Base-by-base conservation (phyloP, 768 basidiomycete genomes). In the Naganishia onofrii region DNA sequence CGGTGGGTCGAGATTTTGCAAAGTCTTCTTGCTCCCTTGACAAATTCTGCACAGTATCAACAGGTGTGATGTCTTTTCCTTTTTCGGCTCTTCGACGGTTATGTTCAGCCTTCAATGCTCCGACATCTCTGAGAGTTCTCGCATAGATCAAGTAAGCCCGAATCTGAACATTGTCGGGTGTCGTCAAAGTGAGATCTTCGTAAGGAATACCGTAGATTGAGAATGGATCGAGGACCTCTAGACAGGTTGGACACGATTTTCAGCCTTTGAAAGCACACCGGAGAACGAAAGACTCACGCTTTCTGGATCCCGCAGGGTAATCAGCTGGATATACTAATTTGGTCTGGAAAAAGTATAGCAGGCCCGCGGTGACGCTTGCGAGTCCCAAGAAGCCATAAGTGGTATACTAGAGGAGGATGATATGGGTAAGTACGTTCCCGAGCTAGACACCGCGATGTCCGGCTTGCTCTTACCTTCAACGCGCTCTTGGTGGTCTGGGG, bases 291-390 rank as follows among this genome's bases (percentile, higher is more conserved):
- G n/a, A 75, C 83, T 70, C 69, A 91, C 92, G 86, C 75, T 84
- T 88, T 57, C 93, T 84, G 29, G 92, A 92, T 1, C 92, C 92
- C 5, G 87, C 85, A 67, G 91, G 88, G 57, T 86, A 88, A 9
- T 89, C 88, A 21, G 91, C 88, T 0, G 93, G 93, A 79, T 95
- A 97, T 78, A 97, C 94, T 65, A 97, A 84, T 74, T 86, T 89
- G 77, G 88, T 89, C 79, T 97, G 93, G 32, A 90, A 91, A 73
- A 90, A 89, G 81, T 90, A 93, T 21, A 92, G 85, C 42, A 93
- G 84, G 12, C 89, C 88, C 60, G 85, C 85, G 70, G 73, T 63
- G 15, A 63, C 9, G 32, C 60, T 63, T 42, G 38, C 60, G 3
- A 63, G 60, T 26, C 60, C 60, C 38, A 63, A 21, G n/a, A 29